Conservation (phyloP, 2,329 filamentous ascomycete species). For the Aspergillus alliaceus region DNA sequence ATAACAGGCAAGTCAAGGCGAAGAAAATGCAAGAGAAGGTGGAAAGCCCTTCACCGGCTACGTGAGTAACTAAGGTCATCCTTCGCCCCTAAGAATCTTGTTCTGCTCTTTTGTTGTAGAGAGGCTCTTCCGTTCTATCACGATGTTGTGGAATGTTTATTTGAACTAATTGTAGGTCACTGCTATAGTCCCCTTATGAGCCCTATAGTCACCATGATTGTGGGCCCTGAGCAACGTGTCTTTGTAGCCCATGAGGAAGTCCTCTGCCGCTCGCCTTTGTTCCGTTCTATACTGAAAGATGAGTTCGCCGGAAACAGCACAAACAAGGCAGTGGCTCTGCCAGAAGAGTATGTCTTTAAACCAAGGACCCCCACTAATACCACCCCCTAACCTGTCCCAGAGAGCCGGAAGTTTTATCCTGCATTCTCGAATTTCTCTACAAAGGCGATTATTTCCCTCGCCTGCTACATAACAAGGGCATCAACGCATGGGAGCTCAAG, state of each 20-base stretch:
- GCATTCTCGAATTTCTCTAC: conserved; percentile 94
- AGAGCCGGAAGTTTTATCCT: conserved; percentile 91
- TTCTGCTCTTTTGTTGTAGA: not conserved
- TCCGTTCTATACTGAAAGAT: conserved; percentile 69
- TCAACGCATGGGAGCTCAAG: conserved; percentile 88
- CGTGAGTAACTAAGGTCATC: conserved; percentile 33
- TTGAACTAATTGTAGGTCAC: conserved; percentile 16
- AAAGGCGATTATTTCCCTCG: conserved; percentile 94
- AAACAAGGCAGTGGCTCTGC: conserved; percentile 76
- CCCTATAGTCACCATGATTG: conserved; percentile 82
- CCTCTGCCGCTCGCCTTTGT: conserved; percentile 80
- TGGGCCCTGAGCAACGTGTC: conserved; percentile 80
- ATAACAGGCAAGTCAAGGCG: conserved; percentile 77
- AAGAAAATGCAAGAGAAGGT: conserved; percentile 86
- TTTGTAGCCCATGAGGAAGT: conserved; percentile 96
- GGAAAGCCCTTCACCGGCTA: conserved; percentile 53
- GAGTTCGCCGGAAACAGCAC: conserved; percentile 68
- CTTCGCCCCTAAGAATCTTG: not conserved
- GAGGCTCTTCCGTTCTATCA: not conserved
- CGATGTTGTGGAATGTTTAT: not conserved
- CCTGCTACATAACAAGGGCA: conserved; percentile 81
- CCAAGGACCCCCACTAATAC: not conserved
- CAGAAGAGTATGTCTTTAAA: conserved; percentile 54
- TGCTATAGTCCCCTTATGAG: conserved; percentile 52
- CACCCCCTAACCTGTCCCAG: conserved; percentile 39